phyloP scores from a whole-genome alignment of 768 basidiomycete species.

The Mycena leptocephala region DNA sequence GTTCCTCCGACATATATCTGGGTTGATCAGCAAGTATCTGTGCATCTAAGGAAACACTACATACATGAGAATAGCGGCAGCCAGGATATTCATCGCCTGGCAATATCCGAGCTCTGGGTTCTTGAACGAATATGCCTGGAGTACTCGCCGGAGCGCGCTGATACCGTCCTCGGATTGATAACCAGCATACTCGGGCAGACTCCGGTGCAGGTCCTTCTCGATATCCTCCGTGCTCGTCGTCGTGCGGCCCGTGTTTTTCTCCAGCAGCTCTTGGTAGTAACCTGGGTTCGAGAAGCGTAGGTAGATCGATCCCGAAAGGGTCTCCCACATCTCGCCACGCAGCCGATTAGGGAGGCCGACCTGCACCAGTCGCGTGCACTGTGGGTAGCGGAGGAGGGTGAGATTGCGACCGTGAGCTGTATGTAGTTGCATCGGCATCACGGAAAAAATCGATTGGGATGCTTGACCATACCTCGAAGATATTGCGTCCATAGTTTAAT shows the following conservation, averaged over 20 bases:
- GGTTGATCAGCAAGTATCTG: constrained; percentile 16
- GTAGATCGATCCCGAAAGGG: constrained; percentile 93
- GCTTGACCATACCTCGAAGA: constrained; percentile 72
- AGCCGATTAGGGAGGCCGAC: constrained; percentile 96
- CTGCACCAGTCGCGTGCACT: constrained; percentile 97
- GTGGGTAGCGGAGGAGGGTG: constrained; percentile 96
- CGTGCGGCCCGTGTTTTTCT: constrained; percentile 83
- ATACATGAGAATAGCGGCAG: constrained; percentile 94
- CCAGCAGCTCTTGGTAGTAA: constrained; percentile 81
- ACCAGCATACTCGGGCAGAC: constrained; percentile 96
- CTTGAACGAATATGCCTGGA: constrained; percentile 96
- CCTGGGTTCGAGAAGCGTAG: constrained; percentile 92
- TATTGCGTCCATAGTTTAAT: constrained; percentile 97
- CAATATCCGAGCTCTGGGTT: constrained; percentile 97
- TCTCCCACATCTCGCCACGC: constrained; percentile 98
- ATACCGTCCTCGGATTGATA: constrained; percentile 96
- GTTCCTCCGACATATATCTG: constrained; percentile 99
- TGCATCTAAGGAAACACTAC: constrained; percentile 35
- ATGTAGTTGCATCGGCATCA: constrained; percentile 26
- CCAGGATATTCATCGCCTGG: constrained; percentile 99
- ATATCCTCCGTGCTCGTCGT: constrained; percentile 97
- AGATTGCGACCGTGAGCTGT: constrained; percentile 94
- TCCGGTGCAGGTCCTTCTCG: constrained; percentile 97
- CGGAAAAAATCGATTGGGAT: background rate
- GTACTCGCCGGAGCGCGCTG: constrained; percentile 84